A percentile compares a stretch with the other conserved stretches of the same genome.
phyloP scores from a whole-genome alignment of 345 rosid species.

The Gossypium stocksii region DNA sequence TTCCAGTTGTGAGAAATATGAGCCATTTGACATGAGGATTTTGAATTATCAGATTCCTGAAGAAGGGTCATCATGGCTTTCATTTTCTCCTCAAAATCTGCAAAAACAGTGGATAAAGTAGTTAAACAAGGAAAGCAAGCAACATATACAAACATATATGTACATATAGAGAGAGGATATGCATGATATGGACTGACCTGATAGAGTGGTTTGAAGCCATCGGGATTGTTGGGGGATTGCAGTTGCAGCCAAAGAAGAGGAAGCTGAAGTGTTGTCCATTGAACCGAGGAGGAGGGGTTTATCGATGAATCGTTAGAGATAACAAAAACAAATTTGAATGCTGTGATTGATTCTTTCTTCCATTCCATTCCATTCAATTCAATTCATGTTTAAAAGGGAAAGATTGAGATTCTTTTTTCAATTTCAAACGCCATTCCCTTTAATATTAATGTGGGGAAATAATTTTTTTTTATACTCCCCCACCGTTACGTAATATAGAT shows the following conservation, averaged over 20 bases:
- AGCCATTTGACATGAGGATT: neutral
- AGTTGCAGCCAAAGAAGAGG: neutral
- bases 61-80: conserved; percentile 27
- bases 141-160: no score
- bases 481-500: neutral
- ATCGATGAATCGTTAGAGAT: neutral
- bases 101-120: neutral
- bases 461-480: neutral
- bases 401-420: neutral
- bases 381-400: neutral
- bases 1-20: conserved; percentile 10
- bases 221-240: conserved; percentile 22
- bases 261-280: neutral
- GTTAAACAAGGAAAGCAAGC: neutral
- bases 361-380: neutral
- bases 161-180: no score
- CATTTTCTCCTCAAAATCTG: conserved; percentile 40
- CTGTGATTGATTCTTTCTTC: conserved; percentile 1
- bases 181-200: conserved; percentile 24
- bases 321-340: conserved; percentile 10
- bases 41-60: conserved; percentile 13
- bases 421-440: conserved; percentile 4
- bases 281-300: neutral
- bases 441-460: neutral
- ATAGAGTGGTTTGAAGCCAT: conserved; percentile 38